These are phyloP conservation scores for Phytophthora nicotianae DNA, from an alignment of 352 stramenopile genomes.

Conservation along the genomic window DNA sequence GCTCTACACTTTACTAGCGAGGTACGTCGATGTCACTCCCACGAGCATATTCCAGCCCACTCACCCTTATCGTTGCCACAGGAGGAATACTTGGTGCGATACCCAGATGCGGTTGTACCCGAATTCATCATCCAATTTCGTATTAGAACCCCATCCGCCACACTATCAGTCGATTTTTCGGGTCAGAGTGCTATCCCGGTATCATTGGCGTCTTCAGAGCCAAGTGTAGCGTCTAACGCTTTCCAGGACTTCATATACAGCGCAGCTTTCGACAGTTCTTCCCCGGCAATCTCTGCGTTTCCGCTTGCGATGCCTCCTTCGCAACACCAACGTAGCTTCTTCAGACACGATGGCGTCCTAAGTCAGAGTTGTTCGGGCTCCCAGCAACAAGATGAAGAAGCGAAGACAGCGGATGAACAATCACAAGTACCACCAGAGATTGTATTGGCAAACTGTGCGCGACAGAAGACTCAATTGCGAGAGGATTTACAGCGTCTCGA, in stretches of 20 bases:
- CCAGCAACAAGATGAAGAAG: conserved; percentile 6
- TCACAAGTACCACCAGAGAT: conserved; percentile 23
- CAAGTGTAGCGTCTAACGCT: conserved; percentile 4
- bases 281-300: conserved; percentile 21
- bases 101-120: conserved; percentile 64
- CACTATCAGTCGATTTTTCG: conserved; percentile 6
- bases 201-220: not conserved
- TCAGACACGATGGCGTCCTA: not conserved
- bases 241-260: conserved; percentile 38
- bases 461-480: conserved; percentile 36
- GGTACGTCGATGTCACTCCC: conserved; percentile 18
- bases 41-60: not conserved
- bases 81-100: conserved; percentile 77
- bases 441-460: conserved; percentile 38
- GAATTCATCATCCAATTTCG: conserved; percentile 75
- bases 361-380: not conserved
- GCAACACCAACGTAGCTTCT: conserved; percentile 14
- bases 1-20: conserved; percentile 50
- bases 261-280: conserved; percentile 18
- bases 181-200: conserved; percentile 13
- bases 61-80: conserved; percentile 9
- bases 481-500: conserved; percentile 42
- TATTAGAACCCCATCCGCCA: not conserved
- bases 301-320: conserved; percentile 19
- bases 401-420: conserved; percentile 11